Evolutionary conservation across 2,329 filamentous ascomycete genomes (phyloP).

Genomic region (Botrytis aclada): DNA sequence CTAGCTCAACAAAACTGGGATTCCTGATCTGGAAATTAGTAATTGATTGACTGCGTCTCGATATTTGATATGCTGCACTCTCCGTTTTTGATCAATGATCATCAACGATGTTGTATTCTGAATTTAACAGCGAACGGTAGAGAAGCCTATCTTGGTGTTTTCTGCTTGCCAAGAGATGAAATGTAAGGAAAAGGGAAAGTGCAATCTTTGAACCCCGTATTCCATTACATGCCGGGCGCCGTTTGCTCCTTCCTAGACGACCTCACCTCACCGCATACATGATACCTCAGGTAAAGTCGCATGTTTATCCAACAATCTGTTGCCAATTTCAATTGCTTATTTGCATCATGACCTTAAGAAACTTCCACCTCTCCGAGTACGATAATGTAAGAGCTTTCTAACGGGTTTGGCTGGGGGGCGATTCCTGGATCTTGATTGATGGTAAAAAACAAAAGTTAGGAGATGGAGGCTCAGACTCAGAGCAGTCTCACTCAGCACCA

Average conservation of each 20-base stretch:
- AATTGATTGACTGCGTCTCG: not conserved
- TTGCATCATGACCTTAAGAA: not conserved
- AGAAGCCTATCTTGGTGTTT: not conserved
- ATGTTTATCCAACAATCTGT: not conserved
- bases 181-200: conserved; percentile 6
- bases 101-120: not conserved
- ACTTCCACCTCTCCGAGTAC: not conserved
- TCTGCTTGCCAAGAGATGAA: conserved; percentile 11
- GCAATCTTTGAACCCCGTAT: conserved; percentile 2
- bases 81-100: conserved; percentile 1
- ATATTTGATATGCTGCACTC: not conserved
- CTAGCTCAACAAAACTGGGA: not conserved
- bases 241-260: conserved; percentile 10
- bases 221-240: not conserved
- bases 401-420: not conserved
- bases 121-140: conserved; percentile 1
- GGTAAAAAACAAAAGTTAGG: not conserved
- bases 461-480: conserved; percentile 5
- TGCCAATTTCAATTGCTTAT: not conserved
- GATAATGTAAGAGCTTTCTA: not conserved
- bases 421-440: not conserved
- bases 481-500: conserved; percentile 17
- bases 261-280: conserved; percentile 5
- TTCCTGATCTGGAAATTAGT: not conserved
- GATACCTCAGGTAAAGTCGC: not conserved